These are phyloP conservation scores for Austropuccinia psidii DNA, from an alignment of 1,284 basidiomycete genomes.

Conservation along the genomic window DNA sequence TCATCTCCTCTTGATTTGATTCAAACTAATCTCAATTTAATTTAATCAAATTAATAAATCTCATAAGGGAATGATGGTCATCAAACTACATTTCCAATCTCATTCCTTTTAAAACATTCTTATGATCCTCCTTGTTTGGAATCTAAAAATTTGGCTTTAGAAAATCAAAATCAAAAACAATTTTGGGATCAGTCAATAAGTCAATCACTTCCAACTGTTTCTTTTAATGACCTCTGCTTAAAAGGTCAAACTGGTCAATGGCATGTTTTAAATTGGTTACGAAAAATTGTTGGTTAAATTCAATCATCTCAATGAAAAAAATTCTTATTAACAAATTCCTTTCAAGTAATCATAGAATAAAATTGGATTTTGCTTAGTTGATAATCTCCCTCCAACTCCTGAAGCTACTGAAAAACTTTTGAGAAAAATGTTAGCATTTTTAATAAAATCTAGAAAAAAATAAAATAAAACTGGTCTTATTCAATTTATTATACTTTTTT, in stretches of 20 bases:
- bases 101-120: slow-evolving; percentile 16
- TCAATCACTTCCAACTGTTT: slow-evolving; percentile 65
- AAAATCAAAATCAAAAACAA: slow-evolving; percentile 54
- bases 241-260: slow-evolving; percentile 55
- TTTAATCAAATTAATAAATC: not conserved
- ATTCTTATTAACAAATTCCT: slow-evolving; percentile 38
- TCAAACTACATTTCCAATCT: not conserved
- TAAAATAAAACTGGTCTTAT: not conserved
- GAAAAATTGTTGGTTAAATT: slow-evolving; percentile 61
- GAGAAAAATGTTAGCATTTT: not conserved
- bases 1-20: not conserved
- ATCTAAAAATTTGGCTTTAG: not conserved
- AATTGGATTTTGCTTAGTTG: slow-evolving; percentile 22
- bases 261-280: slow-evolving; percentile 65
- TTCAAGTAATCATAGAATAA: slow-evolving; percentile 20
- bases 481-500: not conserved
- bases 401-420: slow-evolving; percentile 35
- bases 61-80: slow-evolving; percentile 27
- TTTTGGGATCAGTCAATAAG: slow-evolving; percentile 75
- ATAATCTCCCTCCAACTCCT: slow-evolving; percentile 32
- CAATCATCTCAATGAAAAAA: not conserved
- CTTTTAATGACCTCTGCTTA: slow-evolving; percentile 67
- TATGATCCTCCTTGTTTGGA: not conserved
- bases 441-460: not conserved
- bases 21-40: not conserved